Conservation (phyloP, 495 filamentous ascomycete species). For the Parathielavia hyrcaniae region DNA sequence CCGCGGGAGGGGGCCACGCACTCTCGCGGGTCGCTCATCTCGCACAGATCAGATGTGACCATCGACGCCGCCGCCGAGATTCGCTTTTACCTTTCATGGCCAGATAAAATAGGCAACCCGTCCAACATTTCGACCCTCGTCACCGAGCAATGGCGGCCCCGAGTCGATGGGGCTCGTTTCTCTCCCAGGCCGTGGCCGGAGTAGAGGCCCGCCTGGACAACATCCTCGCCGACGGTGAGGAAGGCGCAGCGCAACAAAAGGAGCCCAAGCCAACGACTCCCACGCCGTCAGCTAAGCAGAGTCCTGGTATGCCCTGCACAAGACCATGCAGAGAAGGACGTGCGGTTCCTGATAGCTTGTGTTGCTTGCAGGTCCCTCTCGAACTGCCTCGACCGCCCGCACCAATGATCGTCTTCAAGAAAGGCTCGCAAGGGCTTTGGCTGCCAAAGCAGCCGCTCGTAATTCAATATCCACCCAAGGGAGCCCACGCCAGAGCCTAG, state of each 20-base stretch:
- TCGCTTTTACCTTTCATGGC: slow-evolving; percentile 15
- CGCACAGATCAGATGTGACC: slow-evolving; percentile 5
- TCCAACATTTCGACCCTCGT: neutral
- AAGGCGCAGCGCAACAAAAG: slow-evolving; percentile 30
- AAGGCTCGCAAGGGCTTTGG: slow-evolving; percentile 61
- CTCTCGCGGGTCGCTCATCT: neutral
- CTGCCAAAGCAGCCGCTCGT: slow-evolving; percentile 37
- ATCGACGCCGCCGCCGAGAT: neutral
- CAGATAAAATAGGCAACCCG: neutral
- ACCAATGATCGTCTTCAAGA: slow-evolving; percentile 79
- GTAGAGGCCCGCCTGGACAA: slow-evolving; percentile 90
- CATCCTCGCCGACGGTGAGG: slow-evolving; percentile 77
- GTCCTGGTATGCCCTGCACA: slow-evolving; percentile 23
- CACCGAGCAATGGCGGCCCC: slow-evolving; percentile 26
- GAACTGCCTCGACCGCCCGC: slow-evolving; percentile 51
- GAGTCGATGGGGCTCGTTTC: slow-evolving; percentile 70
- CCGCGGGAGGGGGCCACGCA: slow-evolving; percentile 1
- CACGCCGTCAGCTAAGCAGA: slow-evolving; percentile 29
- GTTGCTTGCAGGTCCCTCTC: slow-evolving; percentile 33
- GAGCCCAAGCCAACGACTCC: slow-evolving; percentile 24
- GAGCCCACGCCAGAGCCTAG: slow-evolving; percentile 34
- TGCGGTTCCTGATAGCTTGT: slow-evolving; percentile 17
- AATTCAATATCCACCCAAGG: slow-evolving; percentile 25
- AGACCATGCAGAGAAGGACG: too few relatives aligned
- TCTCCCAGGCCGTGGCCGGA: slow-evolving; percentile 86